These are phyloP conservation scores for Boeremia lycopersici DNA, from an alignment of 2,329 filamentous ascomycete species.

Conservation along the genomic window DNA sequence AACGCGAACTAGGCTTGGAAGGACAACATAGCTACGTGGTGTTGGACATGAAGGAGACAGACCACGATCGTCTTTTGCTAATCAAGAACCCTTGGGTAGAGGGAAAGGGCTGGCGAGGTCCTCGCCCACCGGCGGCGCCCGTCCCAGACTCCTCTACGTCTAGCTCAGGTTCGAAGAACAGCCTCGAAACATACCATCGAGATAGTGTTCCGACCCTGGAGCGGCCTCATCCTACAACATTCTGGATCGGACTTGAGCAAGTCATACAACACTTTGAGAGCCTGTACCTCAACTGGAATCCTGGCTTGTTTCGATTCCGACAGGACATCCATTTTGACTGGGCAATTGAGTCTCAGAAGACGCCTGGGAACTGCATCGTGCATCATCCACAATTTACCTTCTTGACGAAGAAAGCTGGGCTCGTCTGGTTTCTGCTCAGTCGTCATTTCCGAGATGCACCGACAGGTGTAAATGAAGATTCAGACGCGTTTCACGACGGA, in stretches of 20 bases:
- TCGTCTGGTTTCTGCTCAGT: conserved; percentile 83
- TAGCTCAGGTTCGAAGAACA: conserved; percentile 20
- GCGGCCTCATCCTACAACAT: conserved; percentile 69
- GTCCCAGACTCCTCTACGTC: conserved; percentile 25
- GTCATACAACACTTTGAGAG: conserved; percentile 93
- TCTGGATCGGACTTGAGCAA: conserved; percentile 91
- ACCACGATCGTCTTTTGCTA: conserved; percentile 70
- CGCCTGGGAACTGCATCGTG: conserved; percentile 76
- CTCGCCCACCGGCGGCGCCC: conserved; percentile 30
- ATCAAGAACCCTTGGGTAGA: conserved; percentile 97
- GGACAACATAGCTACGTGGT: conserved; percentile 95
- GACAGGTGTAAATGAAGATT: conserved; percentile 43
- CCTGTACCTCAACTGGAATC: conserved; percentile 97
- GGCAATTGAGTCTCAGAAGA: conserved; percentile 60
- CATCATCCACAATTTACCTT: conserved; percentile 67
- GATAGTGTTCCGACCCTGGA: conserved; percentile 40
- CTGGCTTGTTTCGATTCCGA: conserved; percentile 76
- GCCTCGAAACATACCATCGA: conserved; percentile 28
- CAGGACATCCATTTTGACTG: conserved; percentile 92
- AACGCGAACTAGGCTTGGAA: conserved; percentile 79
- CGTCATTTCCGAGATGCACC: conserved; percentile 76
- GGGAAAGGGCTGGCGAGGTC: conserved; percentile 73
- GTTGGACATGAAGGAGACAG: conserved; percentile 73
- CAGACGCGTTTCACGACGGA: conserved; percentile 42
- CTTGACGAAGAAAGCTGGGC: conserved; percentile 59